These are phyloP conservation scores for Tolypocladium nubicola DNA, from an alignment of 2,329 filamentous ascomycete genomes.

Conservation along the genomic window DNA sequence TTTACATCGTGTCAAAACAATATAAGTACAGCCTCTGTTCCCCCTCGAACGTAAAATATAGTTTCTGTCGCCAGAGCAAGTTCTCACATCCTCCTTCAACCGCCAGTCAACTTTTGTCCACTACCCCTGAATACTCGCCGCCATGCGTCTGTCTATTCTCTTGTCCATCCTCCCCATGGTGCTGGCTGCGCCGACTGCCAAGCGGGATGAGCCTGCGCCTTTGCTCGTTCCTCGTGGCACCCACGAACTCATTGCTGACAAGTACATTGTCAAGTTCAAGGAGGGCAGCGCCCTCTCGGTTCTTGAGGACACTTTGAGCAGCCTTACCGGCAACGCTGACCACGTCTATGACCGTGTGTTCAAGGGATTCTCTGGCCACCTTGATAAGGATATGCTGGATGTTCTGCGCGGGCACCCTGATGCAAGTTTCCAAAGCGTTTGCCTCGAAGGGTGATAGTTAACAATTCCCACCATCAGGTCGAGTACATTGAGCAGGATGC, in stretches of 20 bases:
- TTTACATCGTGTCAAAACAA: too few relatives aligned
- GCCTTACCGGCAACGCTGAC: constrained; percentile 10
- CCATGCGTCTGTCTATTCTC: constrained; percentile 8
- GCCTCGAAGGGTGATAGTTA: too few relatives aligned
- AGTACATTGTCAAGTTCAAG: constrained; percentile 18
- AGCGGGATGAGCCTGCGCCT: constrained; percentile 13
- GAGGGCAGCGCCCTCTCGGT: constrained; percentile 4
- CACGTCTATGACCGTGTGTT: constrained; percentile 11
- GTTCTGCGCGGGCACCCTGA: constrained; percentile 9
- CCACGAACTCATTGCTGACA: constrained; percentile 9
- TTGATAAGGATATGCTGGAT: constrained; percentile 8
- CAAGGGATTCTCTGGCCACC: constrained; percentile 11
- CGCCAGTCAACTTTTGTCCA: too few relatives aligned
- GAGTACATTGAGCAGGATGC: constrained; percentile 26
- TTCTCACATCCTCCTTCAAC: too few relatives aligned
- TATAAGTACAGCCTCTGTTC: too few relatives aligned
- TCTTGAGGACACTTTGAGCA: constrained; percentile 4
- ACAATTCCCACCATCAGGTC: constrained; percentile 8
- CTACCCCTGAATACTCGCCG: not conserved
- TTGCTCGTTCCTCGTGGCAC: constrained; percentile 9
- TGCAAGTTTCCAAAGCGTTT: not conserved
- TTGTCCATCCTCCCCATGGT: constrained; percentile 10
- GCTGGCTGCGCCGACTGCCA: constrained; percentile 6
- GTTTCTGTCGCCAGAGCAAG: too few relatives aligned
- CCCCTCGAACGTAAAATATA: too few relatives aligned